Conservation (phyloP, 768 basidiomycete species). For the Lentinula sp. region DNA sequence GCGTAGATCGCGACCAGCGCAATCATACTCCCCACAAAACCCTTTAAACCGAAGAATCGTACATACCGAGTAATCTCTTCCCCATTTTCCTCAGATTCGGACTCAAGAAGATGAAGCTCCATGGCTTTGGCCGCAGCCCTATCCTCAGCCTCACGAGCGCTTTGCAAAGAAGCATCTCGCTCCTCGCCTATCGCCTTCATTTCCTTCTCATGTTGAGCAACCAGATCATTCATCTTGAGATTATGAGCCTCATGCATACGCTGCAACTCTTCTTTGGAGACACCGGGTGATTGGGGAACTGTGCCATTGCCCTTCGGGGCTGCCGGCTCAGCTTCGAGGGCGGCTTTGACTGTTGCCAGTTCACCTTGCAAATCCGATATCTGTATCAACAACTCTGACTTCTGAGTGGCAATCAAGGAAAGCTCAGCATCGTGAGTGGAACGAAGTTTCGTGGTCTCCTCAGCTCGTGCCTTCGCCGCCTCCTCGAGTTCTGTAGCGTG, state of each 20-base stretch:
- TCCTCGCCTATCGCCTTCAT: constrained; percentile 48
- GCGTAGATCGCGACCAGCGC: constrained; percentile 52
- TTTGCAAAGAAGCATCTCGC: constrained; percentile 44
- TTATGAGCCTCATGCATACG: constrained; percentile 81
- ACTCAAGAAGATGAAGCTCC: constrained; percentile 78
- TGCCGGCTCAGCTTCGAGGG: constrained; percentile 39
- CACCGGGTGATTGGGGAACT: constrained; percentile 36
- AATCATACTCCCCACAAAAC: constrained; percentile 43
- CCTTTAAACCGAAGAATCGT: constrained; percentile 51
- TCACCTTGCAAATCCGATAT: constrained; percentile 79
- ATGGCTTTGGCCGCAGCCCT: constrained; percentile 66
- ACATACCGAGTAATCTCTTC: constrained; percentile 79
- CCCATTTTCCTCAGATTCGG: constrained; percentile 71
- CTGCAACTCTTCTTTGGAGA: constrained; percentile 74
- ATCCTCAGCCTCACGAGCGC: constrained; percentile 48
- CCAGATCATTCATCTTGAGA: constrained; percentile 68
- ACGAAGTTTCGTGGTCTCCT: constrained; percentile 62
- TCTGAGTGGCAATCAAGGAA: constrained; percentile 46
- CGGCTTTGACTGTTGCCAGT: constrained; percentile 56
- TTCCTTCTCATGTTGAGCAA: constrained; percentile 59
- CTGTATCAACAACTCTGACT: constrained; percentile 51
- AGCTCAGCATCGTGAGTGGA: constrained; percentile 58
- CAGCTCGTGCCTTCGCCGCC: constrained; percentile 60
- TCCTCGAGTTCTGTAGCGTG: constrained; percentile 74
- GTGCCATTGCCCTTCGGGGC: constrained; percentile 52